phyloP scores from a whole-genome alignment of 495 filamentous ascomycete genomes.

The Penicillium antarcticum region DNA sequence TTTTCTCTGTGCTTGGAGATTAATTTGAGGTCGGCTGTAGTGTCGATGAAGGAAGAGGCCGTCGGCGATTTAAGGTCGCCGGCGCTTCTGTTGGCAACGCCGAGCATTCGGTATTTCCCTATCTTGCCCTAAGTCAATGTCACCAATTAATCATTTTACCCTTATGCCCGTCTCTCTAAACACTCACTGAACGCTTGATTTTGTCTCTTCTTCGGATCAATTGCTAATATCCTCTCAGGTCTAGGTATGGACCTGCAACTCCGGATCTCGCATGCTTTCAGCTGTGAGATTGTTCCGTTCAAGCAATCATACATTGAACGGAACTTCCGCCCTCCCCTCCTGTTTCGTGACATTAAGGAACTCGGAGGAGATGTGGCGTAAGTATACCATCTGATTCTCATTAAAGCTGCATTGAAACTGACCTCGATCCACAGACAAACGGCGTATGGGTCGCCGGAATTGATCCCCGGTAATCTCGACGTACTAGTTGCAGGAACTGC shows the following conservation, averaged over 20 bases:
- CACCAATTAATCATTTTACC: not conserved
- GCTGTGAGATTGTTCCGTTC: slow-evolving; percentile 72
- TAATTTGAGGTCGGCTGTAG: not conserved
- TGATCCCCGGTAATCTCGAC: slow-evolving; percentile 60
- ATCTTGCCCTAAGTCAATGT: slow-evolving; percentile 1
- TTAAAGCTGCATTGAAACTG: slow-evolving; percentile 2
- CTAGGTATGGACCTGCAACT: slow-evolving; percentile 7
- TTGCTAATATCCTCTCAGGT: slow-evolving; percentile 16
- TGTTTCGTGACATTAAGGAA: slow-evolving; percentile 72
- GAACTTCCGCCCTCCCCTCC: slow-evolving; percentile 59
- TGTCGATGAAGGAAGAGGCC: too few species aligned
- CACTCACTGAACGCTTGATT: not conserved
- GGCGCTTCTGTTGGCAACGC: too few species aligned
- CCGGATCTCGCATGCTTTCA: slow-evolving; percentile 62
- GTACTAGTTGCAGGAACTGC: slow-evolving; percentile 73
- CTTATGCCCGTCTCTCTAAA: not conserved
- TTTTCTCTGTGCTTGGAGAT: not conserved
- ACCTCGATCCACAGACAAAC: slow-evolving; percentile 54
- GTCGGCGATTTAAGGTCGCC: too few species aligned
- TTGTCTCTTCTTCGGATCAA: not conserved
- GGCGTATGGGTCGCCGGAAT: slow-evolving; percentile 59
- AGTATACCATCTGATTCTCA: slow-evolving; percentile 28
- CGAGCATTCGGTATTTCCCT: too few species aligned
- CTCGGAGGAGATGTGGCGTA: slow-evolving; percentile 54
- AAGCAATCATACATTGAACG: slow-evolving; percentile 81